Conservation (phyloP, 805 yeast species). For the Pichia insulana region DNA sequence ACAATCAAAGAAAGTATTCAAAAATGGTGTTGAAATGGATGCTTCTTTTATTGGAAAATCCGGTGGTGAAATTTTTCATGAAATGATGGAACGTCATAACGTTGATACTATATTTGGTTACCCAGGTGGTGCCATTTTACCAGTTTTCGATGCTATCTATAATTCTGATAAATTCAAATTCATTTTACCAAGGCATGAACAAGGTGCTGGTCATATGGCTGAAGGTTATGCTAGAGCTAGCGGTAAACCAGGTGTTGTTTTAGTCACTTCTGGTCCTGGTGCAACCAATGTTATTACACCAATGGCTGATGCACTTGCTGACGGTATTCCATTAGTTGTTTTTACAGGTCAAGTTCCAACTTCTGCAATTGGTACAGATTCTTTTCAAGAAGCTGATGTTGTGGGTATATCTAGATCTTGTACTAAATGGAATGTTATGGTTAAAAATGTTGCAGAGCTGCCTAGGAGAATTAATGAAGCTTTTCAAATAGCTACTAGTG, state of each 20-base stretch:
- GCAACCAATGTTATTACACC: slow-evolving; percentile 99
- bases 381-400: slow-evolving; percentile 98
- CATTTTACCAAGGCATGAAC: slow-evolving; percentile 93
- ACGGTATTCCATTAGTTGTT: slow-evolving; percentile 95
- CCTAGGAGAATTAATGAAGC: slow-evolving; percentile 97
- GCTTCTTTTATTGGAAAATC: slow-evolving; percentile 89
- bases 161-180: slow-evolving; percentile 84
- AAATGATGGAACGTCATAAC: slow-evolving; percentile 94
- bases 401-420: slow-evolving; percentile 95
- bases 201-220: slow-evolving; percentile 99
- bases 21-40: slow-evolving; percentile 34
- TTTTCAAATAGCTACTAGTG: slow-evolving; percentile 89
- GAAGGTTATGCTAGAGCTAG: slow-evolving; percentile 95
- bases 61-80: slow-evolving; percentile 98
- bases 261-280: slow-evolving; percentile 99
- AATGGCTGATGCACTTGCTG: slow-evolving; percentile 94
- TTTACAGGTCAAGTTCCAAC: slow-evolving; percentile 98
- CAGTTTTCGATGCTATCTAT: slow-evolving; percentile 95
- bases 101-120: slow-evolving; percentile 96
- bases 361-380: slow-evolving; percentile 92
- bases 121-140: slow-evolving; percentile 98
- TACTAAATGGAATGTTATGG: slow-evolving; percentile 99
- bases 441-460: slow-evolving; percentile 84
- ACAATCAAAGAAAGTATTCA: slow-evolving; percentile 12
- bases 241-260: slow-evolving; percentile 95